A percentile compares a stretch with the other conserved stretches of the same genome.
phyloP scores from a whole-genome alignment of 208 protist genomes.

The Porcisia hertigi region DNA sequence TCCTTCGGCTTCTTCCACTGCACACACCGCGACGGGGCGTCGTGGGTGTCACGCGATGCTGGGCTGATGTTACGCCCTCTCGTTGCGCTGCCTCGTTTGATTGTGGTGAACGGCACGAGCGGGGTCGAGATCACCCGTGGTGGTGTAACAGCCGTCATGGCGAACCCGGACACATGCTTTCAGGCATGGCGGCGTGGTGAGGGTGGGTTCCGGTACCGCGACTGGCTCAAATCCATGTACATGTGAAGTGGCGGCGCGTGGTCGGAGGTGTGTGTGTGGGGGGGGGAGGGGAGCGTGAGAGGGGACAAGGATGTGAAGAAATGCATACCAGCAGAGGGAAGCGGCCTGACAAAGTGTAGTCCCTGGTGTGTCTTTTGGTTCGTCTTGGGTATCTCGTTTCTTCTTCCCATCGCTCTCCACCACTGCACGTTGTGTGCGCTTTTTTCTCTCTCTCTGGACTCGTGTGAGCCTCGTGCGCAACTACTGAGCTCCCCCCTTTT shows the following conservation, averaged over 20 bases:
- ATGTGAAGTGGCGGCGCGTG: slow-evolving; percentile 3
- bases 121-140: slow-evolving; percentile 65
- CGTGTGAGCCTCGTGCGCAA: neutral
- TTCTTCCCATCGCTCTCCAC: neutral
- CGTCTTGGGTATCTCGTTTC: neutral
- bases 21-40: slow-evolving; percentile 70
- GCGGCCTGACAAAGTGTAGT: neutral
- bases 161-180: slow-evolving; percentile 69
- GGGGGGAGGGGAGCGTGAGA: neutral
- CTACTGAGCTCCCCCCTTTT: neutral
- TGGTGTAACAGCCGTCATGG: slow-evolving; percentile 67
- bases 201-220: slow-evolving; percentile 26
- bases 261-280: neutral
- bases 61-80: slow-evolving; percentile 54
- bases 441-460: neutral
- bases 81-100: slow-evolving; percentile 57
- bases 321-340: neutral
- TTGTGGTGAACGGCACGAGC: slow-evolving; percentile 68
- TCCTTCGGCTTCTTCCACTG: slow-evolving; percentile 84
- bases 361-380: neutral
- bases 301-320: neutral
- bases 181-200: slow-evolving; percentile 51
- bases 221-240: slow-evolving; percentile 21
- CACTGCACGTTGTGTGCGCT: neutral
- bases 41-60: slow-evolving; percentile 69